phyloP scores from a whole-genome alignment of 768 basidiomycete genomes.

The Lactarius akahatsu region DNA sequence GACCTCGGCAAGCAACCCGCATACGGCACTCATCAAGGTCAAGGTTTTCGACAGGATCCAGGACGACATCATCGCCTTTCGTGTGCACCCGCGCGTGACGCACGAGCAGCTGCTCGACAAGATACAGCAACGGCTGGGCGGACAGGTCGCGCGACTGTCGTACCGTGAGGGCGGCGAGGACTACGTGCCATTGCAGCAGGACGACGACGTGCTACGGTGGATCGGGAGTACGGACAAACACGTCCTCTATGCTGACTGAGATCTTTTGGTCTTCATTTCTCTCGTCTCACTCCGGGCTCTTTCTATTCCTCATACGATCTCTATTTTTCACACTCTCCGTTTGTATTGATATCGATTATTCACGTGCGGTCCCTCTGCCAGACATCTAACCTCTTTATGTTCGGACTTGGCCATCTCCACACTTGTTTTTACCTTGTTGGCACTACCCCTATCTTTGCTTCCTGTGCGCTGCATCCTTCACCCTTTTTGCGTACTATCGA shows the following conservation, averaged over 20 bases:
- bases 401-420: neutral
- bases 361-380: neutral
- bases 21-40: slow-evolving; percentile 93
- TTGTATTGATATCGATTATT: slow-evolving; percentile 14
- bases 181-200: slow-evolving; percentile 60
- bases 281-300: neutral
- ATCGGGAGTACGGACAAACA: slow-evolving; percentile 78
- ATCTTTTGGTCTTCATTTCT: neutral
- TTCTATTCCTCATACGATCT: slow-evolving; percentile 14
- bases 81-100: slow-evolving; percentile 90
- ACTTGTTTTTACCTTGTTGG: neutral
- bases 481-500: slow-evolving; percentile 2
- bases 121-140: slow-evolving; percentile 82
- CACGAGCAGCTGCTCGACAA: slow-evolving; percentile 88
- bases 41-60: slow-evolving; percentile 94
- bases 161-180: slow-evolving; percentile 73
- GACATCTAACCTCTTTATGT: neutral
- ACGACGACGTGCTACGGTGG: slow-evolving; percentile 69
- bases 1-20: slow-evolving; percentile 74
- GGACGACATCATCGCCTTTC: slow-evolving; percentile 94
- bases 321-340: neutral
- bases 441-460: slow-evolving; percentile 10
- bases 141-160: slow-evolving; percentile 62
- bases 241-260: slow-evolving; percentile 74
- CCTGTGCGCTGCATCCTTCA: slow-evolving; percentile 9